Evolutionary conservation across 352 stramenopile species (phyloP).

Genomic region (Globisporangium okanoganense): DNA sequence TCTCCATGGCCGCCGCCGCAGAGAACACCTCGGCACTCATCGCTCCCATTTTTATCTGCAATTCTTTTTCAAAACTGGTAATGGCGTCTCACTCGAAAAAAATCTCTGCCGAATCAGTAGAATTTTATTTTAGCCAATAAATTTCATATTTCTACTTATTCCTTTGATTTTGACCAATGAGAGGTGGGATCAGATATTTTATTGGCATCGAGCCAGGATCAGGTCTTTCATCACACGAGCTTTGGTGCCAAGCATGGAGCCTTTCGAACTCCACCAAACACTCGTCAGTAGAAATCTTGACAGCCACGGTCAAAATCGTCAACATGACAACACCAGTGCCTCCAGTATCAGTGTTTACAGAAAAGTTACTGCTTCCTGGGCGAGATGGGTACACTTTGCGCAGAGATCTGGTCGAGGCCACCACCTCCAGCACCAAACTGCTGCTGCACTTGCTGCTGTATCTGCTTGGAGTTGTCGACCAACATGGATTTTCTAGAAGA

Average conservation of each 20-base stretch:
- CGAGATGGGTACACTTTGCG: slow-evolving; percentile 9
- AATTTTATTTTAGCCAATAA: background rate
- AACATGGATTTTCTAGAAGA: slow-evolving; percentile 2
- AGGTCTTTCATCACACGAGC: too few species aligned
- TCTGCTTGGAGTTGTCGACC: background rate
- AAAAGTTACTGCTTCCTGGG: slow-evolving; percentile 2
- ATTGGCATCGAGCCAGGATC: too few species aligned
- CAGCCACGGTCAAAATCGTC: too few species aligned
- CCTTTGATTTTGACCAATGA: background rate
- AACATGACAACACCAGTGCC: background rate
- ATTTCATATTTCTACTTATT: too few species aligned
- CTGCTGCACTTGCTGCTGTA: slow-evolving; percentile 10
- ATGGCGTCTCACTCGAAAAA: too few species aligned
- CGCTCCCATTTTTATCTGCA: background rate
- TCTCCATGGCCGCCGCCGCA: background rate
- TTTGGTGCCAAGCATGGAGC: too few species aligned
- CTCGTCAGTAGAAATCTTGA: too few species aligned
- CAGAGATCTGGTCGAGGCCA: background rate
- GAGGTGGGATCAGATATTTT: background rate
- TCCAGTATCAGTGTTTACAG: background rate
- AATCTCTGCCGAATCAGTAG: too few species aligned
- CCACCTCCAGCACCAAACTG: background rate
- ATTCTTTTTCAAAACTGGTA: too few species aligned
- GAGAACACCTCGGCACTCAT: background rate
- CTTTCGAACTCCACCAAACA: too few species aligned